A percentile compares a stretch with the other conserved stretches of the same genome.
Evolutionary conservation across 805 yeast species (phyloP).

Genomic region (Saturnispora sekii): DNA sequence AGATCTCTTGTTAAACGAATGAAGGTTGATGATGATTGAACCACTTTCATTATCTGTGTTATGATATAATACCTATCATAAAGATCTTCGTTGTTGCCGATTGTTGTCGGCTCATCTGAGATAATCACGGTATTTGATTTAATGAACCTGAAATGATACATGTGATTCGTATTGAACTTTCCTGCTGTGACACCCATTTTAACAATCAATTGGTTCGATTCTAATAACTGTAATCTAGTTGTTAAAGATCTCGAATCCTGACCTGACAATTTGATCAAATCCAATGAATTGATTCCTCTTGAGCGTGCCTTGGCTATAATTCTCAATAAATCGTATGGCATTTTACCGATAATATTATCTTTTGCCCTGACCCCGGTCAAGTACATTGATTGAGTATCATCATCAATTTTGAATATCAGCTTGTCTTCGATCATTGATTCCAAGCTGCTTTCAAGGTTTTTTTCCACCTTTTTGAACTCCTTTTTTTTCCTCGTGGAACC

Average conservation of each 20-base stretch:
- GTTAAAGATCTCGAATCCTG: constrained; percentile 70
- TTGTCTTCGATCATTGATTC: background rate
- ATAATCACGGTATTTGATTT: constrained; percentile 6
- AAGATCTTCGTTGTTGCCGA: background rate
- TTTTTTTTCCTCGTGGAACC: background rate
- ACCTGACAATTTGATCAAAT: constrained; percentile 43
- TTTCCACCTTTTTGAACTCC: background rate
- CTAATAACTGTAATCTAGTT: constrained; percentile 46
- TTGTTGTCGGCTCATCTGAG: background rate
- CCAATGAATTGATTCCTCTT: constrained; percentile 50
- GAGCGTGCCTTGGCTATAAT: constrained; percentile 50
- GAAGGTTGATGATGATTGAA: constrained; percentile 42
- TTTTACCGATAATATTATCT: constrained; percentile 44
- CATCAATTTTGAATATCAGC: constrained; percentile 31
- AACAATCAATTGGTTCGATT: constrained; percentile 38
- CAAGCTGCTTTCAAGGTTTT: background rate
- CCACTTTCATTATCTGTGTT: constrained; percentile 34
- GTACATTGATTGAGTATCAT: constrained; percentile 47
- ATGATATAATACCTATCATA: constrained; percentile 17
- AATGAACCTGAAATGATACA: constrained; percentile 40
- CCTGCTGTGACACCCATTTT: constrained; percentile 30
- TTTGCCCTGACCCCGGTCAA: constrained; percentile 47
- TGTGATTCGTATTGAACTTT: constrained; percentile 44
- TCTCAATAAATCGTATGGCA: constrained; percentile 45
- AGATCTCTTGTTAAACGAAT: constrained; percentile 53